Base-by-base conservation (phyloP, 768 basidiomycete species). In the Nevesoporus exiguus region DNA sequence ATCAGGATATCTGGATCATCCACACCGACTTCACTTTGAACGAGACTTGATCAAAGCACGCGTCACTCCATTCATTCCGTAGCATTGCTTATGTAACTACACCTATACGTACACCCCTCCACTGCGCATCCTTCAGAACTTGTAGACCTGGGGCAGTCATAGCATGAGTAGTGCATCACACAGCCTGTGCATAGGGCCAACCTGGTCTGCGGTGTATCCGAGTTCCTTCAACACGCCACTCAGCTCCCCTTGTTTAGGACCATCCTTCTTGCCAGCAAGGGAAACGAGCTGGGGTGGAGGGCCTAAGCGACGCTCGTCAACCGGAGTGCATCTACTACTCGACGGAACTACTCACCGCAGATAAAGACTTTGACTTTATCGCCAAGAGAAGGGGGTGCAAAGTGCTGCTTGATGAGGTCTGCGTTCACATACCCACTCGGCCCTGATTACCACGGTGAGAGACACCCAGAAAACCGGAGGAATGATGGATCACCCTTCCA, bases 251-350 rank as follows among this genome's bases (percentile, higher is more conserved):
- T 97, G 94, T 72, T 90, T 84, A 7, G 52, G 47, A 15, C 92
- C 91, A 5, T 83, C 86, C 75, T 98, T 98, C 70, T 88, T 83
- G 17, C 97, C 97, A 48, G 90, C 84, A 54, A 98, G 61, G 2
- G 92, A 82, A n/a, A 78, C 79, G n/a, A 98, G 88, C 70, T 97
- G 94, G 5, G 80, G 82, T 13, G 94, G 96, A 13, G 92, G 92
- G 7, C 91, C 88, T 57, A 58, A 5, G 19, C 14, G 22, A 15
- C 17, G 7, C 41, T 22, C 43, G 54, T 59, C 54, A 49, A n/a
- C 19, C 22, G 27, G 22, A 30, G n/a, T 19, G 30, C 9, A 47
- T 33, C 31, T 24, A 11, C 5, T 13, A 3, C 5, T 17, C 2
- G 24, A 43, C 3, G 37, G n/a, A 8, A 31, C 17, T 14, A 69